Conservation (phyloP, 2,329 filamentous ascomycete genomes). For the Lachnellula occidentalis region DNA sequence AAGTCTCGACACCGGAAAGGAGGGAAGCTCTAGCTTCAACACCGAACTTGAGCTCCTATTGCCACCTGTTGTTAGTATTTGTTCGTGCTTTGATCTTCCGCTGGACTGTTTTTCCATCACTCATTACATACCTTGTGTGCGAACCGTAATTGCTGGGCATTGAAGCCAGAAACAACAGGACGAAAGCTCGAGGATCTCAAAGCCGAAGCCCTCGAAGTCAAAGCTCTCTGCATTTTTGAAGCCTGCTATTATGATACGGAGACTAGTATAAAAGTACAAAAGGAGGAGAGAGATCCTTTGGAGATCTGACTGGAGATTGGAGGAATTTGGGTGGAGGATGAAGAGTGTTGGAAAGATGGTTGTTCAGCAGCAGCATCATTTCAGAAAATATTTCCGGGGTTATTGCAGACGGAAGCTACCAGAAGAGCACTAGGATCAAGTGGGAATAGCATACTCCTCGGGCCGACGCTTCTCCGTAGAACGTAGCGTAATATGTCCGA, state of each 20-base stretch:
- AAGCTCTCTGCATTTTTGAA: constrained; percentile 86
- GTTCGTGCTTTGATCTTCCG: not conserved
- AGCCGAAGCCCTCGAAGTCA: constrained; percentile 78
- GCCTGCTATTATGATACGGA: constrained; percentile 11
- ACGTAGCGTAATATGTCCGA: too few species aligned
- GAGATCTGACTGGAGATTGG: constrained; percentile 1
- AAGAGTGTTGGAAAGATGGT: not conserved
- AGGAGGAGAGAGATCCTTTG: constrained; percentile 7
- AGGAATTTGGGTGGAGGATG: constrained; percentile 2
- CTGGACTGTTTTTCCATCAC: not conserved
- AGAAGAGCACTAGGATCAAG: too few species aligned
- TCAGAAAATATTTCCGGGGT: too few species aligned
- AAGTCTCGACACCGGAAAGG: constrained; percentile 90
- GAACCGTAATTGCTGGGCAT: constrained; percentile 86
- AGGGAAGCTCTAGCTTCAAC: constrained; percentile 88
- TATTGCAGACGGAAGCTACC: too few species aligned
- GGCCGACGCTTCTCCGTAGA: too few species aligned
- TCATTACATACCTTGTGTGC: constrained; percentile 78
- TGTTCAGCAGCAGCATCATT: too few species aligned
- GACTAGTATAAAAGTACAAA: constrained; percentile 20
- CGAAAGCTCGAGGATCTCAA: constrained; percentile 63
- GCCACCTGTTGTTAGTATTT: constrained; percentile 7
- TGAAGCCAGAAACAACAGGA: constrained; percentile 50
- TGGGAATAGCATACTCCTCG: too few species aligned
- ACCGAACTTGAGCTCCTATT: constrained; percentile 93